These are phyloP conservation scores for Hypericum androsaemum DNA, from an alignment of 345 rosid genomes.

Conservation along the genomic window DNA sequence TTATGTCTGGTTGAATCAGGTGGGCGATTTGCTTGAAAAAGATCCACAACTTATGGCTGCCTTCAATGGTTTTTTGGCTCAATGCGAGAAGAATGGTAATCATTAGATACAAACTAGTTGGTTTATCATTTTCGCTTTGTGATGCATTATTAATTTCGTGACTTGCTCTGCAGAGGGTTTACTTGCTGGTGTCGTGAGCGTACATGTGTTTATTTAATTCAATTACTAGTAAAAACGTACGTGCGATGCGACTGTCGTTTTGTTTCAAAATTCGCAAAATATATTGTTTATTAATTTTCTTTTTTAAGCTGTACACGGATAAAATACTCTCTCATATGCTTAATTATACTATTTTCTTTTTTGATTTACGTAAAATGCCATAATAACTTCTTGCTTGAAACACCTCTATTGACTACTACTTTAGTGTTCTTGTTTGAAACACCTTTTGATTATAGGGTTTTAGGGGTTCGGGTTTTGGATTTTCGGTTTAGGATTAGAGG, in stretches of 20 bases:
- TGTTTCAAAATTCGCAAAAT: no score
- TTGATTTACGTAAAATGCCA: no score
- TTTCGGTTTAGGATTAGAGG: not conserved
- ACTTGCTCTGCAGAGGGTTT: constrained; percentile 60
- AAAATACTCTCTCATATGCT: no score
- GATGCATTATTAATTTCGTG: constrained; percentile 7
- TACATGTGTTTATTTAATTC: constrained; percentile 7
- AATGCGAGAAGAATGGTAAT: constrained; percentile 80
- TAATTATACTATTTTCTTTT: no score
- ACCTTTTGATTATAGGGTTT: no score
- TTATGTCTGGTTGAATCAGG: constrained; percentile 34
- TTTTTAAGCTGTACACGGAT: no score
- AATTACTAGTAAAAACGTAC: no score
- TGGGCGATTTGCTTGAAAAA: constrained; percentile 60
- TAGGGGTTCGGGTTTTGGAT: not conserved
- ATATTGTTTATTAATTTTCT: no score
- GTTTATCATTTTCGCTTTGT: constrained; percentile 3
- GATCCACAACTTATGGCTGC: constrained; percentile 83
- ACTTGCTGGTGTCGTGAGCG: constrained; percentile 75
- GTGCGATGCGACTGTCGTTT: no score
- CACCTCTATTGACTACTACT: no score
- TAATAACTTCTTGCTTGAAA: no score
- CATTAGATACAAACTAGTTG: constrained; percentile 10
- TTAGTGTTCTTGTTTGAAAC: no score
- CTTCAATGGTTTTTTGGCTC: constrained; percentile 70